Evolutionary conservation across 2,329 filamentous ascomycete genomes (phyloP).

Genomic region (Exophiala spinifera): DNA sequence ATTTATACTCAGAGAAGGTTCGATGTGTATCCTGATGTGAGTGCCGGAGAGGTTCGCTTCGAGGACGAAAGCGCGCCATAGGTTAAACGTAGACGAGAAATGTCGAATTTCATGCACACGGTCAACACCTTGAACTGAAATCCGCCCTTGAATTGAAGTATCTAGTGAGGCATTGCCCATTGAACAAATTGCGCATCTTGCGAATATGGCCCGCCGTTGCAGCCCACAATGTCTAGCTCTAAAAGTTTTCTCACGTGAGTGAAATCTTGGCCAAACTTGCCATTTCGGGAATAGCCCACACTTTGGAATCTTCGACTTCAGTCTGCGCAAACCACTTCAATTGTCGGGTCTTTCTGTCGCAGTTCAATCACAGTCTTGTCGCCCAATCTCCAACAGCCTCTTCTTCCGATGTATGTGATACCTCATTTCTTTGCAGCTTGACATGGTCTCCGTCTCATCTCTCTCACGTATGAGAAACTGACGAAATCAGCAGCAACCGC

Average conservation of each 20-base stretch:
- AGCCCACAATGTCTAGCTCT: neutral
- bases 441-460: neutral
- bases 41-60: slow-evolving; percentile 51
- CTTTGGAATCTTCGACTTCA: neutral
- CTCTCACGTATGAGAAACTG: neutral
- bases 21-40: slow-evolving; percentile 93
- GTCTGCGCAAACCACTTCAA: slow-evolving; percentile 5
- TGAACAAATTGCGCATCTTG: neutral
- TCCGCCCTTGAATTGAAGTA: too few relatives aligned
- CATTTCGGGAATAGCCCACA: slow-evolving; percentile 16
- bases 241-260: slow-evolving; percentile 9
- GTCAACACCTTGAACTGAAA: too few relatives aligned
- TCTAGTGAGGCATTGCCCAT: too few relatives aligned
- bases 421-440: neutral
- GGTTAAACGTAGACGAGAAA: neutral
- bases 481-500: slow-evolving; percentile 11
- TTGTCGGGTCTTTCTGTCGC: slow-evolving; percentile 1
- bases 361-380: slow-evolving; percentile 4
- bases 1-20: slow-evolving; percentile 81
- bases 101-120: neutral
- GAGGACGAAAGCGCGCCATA: slow-evolving; percentile 32
- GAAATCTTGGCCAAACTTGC: slow-evolving; percentile 24
- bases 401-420: too few relatives aligned
- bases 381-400: neutral
- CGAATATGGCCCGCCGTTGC: too few relatives aligned